Percentiles rank a stretch among this genome's conserved stretches.
Conservation (phyloP, 345 rosid species). For the Citrus unshiu region DNA sequence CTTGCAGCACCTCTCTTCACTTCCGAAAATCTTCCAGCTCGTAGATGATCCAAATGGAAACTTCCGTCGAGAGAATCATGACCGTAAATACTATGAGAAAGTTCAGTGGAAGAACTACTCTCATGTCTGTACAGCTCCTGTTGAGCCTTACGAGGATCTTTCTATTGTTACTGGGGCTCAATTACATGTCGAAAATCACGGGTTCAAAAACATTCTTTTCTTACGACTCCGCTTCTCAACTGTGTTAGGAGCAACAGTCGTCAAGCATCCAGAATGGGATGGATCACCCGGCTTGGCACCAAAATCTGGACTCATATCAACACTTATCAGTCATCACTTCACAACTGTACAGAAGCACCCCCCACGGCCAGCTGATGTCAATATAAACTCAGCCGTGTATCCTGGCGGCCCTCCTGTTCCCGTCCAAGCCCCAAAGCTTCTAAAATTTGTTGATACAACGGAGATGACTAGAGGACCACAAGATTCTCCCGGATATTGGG, state of each 20-base stretch:
- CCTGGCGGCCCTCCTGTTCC: slow-evolving; percentile 97
- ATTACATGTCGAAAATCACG: slow-evolving; percentile 76
- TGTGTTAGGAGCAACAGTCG: slow-evolving; percentile 48
- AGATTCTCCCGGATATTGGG: slow-evolving; percentile 95
- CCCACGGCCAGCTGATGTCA: slow-evolving; percentile 85
- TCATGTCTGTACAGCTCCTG: slow-evolving; percentile 88
- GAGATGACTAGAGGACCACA: slow-evolving; percentile 95
- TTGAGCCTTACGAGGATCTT: slow-evolving; percentile 77
- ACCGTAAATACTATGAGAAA: slow-evolving; percentile 79
- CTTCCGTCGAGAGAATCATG: slow-evolving; percentile 44
- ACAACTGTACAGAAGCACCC: slow-evolving; percentile 73
- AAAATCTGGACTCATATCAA: slow-evolving; percentile 84
- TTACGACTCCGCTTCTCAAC: slow-evolving; percentile 74
- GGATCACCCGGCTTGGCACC: slow-evolving; percentile 74
- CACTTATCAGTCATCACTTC: slow-evolving; percentile 89
- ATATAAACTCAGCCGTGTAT: slow-evolving; percentile 86
- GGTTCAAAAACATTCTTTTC: slow-evolving; percentile 82
- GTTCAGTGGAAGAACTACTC: slow-evolving; percentile 94
- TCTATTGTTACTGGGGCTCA: slow-evolving; percentile 89
- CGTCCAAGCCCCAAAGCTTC: slow-evolving; percentile 75
- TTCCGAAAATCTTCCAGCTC: slow-evolving; percentile 81
- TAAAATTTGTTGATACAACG: slow-evolving; percentile 84
- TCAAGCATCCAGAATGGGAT: slow-evolving; percentile 83
- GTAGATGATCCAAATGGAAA: slow-evolving; percentile 57
- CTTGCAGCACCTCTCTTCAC: slow-evolving; percentile 93